Base-by-base conservation (phyloP, 805 yeast genomes). In the Candida vartiovaarae region DNA sequence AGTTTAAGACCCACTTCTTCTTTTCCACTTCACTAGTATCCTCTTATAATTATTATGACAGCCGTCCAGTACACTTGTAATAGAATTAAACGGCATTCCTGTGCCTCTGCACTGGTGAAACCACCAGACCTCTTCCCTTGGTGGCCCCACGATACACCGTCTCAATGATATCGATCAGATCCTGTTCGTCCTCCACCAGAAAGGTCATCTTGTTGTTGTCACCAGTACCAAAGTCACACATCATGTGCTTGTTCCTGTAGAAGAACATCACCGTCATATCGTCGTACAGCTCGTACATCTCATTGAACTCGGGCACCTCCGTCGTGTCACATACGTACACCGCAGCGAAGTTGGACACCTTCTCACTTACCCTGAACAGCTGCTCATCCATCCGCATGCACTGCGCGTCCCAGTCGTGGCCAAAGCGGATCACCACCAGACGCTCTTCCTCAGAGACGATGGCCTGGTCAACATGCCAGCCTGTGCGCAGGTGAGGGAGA, bases 211-310 rank as follows among this genome's bases (percentile, higher is more conserved):
- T 91, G 70, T 93, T 93, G 64, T 93, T 93, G 60, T 93, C 89
- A 30, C 99, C 99, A 0, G 98, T 93, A 3, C 99, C 99, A 63
- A 90, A 89, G 68, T 93, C 99, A 64, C 96, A 87, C 95, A 93
- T 80, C 95, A 91, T 90, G 63, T 91, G 98, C 61, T 88, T 84
- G 66, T 91, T 91, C 41, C 95, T 70, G 65, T 76, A 88, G 63
- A 93, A 91, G 59, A 91, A 90, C 98, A 93, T 93, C 41, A 93
- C 71, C 36, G 95, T 82, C 72, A 87, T 76, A 11, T 96, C 95
- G 55, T 90, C 98, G 59, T 82, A 85, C 37, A 89, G 66, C 60
- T 88, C 96, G 60, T 89, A 89, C 91, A 88, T 86, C 57, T 70
- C 73, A 54, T 83, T 91, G 65, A 93, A 93, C 55, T 89, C 99